A percentile compares a stretch with the other conserved stretches of the same genome.
Evolutionary conservation across 805 yeast species (phyloP).

Genomic region (Candida tibetensis): DNA sequence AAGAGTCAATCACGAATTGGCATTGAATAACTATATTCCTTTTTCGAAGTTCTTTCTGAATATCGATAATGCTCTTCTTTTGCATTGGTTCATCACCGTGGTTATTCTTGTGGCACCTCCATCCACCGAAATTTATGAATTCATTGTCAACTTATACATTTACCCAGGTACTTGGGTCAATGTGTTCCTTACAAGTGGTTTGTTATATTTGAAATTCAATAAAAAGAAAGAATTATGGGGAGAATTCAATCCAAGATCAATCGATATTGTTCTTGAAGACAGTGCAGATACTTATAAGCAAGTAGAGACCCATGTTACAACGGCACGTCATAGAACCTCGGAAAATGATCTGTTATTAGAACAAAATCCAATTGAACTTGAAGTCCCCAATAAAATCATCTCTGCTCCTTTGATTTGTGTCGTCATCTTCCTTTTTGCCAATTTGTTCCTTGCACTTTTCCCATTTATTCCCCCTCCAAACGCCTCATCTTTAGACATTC

Average conservation of each 20-base stretch:
- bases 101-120: constrained; percentile 57
- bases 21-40: constrained; percentile 51
- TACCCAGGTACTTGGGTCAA: constrained; percentile 65
- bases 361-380: background rate
- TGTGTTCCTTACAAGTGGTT: constrained; percentile 49
- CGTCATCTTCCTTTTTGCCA: constrained; percentile 41
- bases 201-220: constrained; percentile 49
- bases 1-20: constrained; percentile 57
- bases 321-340: background rate
- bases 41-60: constrained; percentile 46
- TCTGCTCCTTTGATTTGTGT: constrained; percentile 32
- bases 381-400: constrained; percentile 9
- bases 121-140: constrained; percentile 60
- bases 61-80: constrained; percentile 41
- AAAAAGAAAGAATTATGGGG: constrained; percentile 10
- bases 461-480: constrained; percentile 58
- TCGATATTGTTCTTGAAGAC: constrained; percentile 8
- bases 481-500: constrained; percentile 32
- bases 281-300: background rate
- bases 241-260: constrained; percentile 13
- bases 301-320: background rate
- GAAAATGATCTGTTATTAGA: constrained; percentile 4
- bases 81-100: constrained; percentile 58
- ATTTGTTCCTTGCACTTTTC: constrained; percentile 49
- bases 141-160: constrained; percentile 58